Evolutionary conservation across 163 green algal genomes (phyloP), one percentile per base, ranked within the genome.

Genomic region (Scenedesmus sp.): DNA sequence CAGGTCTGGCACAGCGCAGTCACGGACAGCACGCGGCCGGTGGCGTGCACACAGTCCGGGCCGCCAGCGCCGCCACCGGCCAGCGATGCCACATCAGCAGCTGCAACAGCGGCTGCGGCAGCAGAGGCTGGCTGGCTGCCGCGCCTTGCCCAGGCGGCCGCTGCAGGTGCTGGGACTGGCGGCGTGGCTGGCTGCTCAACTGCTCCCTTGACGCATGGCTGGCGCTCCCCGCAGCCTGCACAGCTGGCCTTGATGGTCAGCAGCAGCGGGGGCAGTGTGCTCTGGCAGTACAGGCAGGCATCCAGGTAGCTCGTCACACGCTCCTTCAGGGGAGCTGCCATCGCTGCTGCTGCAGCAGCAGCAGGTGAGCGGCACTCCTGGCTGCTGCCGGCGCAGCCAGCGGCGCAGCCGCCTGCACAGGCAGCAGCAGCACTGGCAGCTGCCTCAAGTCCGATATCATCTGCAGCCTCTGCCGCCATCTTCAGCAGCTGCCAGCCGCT

Each of bases 1-100:
- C 94, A 95, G 24, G 92, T 90, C 87, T 95, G 94, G 81, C 94
- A 95, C 72, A 95, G 68, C 35, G 93, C 94, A 5, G 89, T 95
- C 53, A 95, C 94, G 7, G 86, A 94, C 51, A 94, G 90, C 73
- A 95, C 78, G 9, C 83, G 90, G 37, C 85, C 85, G 46, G 91
- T 86, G 24, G 83, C 43, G 46, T 93, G 94, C 81, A 83, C 90
- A 72, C 90, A 93, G 24, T 24, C 78, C 6, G 89, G 43, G n/a
- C 24, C 59, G 26, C 7, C 68, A 59, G 9, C 61, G n/a, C n/a
- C n/a, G 33, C 7, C 65, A n/a, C 16, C 85, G n/a, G 72, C 24
- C 22, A 40, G 26, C 24, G 26, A 30, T 40, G 46, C 30, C 35
- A 49, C 22, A 20, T 44, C 51, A 24, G 37, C 44, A 10, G 42